These are phyloP conservation scores for Puccinia brachypodii DNA, from an alignment of 1,284 basidiomycete species.

Conservation along the genomic window DNA sequence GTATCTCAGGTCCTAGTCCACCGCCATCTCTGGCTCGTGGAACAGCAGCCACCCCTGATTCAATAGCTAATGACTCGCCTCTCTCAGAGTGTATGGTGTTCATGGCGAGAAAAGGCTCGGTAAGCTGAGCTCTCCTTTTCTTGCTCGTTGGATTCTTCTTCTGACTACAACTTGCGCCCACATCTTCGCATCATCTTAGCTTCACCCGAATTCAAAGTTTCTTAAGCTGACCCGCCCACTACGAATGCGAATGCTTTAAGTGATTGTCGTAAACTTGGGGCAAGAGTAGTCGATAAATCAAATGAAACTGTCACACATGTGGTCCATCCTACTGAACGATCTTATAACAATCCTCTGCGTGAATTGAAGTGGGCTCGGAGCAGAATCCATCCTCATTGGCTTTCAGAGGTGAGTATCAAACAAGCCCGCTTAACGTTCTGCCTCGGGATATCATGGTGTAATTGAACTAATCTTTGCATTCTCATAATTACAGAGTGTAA, in stretches of 20 bases:
- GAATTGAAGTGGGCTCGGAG: constrained; percentile 32
- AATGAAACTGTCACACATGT: constrained; percentile 41
- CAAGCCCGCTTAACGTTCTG: no score
- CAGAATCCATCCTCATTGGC: constrained; percentile 41
- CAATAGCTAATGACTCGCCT: neutral
- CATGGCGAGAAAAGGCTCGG: constrained; percentile 29
- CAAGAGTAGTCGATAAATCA: constrained; percentile 30
- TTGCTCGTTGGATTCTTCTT: neutral
- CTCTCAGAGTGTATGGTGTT: constrained; percentile 35
- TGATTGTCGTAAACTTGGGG: constrained; percentile 42
- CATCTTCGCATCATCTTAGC: constrained; percentile 16
- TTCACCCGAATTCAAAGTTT: constrained; percentile 28
- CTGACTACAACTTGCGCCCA: no score
- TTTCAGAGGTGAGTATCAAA: constrained; percentile 41
- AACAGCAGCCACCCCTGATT: neutral
- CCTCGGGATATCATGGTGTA: neutral
- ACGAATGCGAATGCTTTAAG: no score
- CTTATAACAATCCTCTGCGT: neutral
- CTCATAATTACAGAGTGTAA: constrained; percentile 21
- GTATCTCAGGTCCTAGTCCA: constrained; percentile 12
- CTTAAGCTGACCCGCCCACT: no score
- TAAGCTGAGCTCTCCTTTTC: neutral
- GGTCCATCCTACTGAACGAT: constrained; percentile 15
- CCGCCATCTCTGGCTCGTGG: neutral
- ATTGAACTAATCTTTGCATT: neutral